Percentiles rank a stretch among this genome's conserved stretches.
Conservation (phyloP, 1,139 yeast species). For the Yamadazyma friedrichii region DNA sequence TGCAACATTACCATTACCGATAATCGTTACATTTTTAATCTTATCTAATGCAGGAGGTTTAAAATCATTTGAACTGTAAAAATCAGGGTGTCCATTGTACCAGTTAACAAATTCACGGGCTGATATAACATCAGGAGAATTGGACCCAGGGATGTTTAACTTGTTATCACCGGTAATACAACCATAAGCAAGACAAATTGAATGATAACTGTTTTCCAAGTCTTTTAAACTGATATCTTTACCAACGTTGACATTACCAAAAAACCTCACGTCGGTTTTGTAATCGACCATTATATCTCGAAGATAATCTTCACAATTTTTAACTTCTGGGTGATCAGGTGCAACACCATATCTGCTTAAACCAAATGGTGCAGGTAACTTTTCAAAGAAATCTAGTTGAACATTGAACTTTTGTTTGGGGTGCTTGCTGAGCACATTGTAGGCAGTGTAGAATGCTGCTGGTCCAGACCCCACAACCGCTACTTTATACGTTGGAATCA, state of each 20-base stretch:
- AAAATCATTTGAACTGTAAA: conserved; percentile 25
- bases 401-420: conserved; percentile 31
- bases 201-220: conserved; percentile 59
- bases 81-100: conserved; percentile 89
- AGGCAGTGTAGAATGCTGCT: conserved; percentile 90
- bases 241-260: conserved; percentile 74
- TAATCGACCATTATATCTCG: conserved; percentile 48
- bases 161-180: conserved; percentile 60
- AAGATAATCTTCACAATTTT: conserved; percentile 82
- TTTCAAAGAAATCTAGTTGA: conserved; percentile 68
- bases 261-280: conserved; percentile 48
- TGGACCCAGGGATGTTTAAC: conserved; percentile 61
- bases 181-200: conserved; percentile 81
- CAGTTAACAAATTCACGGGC: conserved; percentile 91
- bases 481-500: conserved; percentile 27
- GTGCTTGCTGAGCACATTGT: conserved; percentile 59
- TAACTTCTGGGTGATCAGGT: conserved; percentile 98
- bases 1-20: conserved; percentile 99
- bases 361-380: conserved; percentile 88
- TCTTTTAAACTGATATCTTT: conserved; percentile 49
- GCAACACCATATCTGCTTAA: conserved; percentile 95
- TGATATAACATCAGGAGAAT: conserved; percentile 64
- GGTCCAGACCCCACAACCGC: conserved; percentile 97
- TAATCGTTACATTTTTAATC: conserved; percentile 66
- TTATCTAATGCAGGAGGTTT: conserved; percentile 54